phyloP scores from a whole-genome alignment of 1,284 basidiomycete species.

The Ceratobasidium sp. region DNA sequence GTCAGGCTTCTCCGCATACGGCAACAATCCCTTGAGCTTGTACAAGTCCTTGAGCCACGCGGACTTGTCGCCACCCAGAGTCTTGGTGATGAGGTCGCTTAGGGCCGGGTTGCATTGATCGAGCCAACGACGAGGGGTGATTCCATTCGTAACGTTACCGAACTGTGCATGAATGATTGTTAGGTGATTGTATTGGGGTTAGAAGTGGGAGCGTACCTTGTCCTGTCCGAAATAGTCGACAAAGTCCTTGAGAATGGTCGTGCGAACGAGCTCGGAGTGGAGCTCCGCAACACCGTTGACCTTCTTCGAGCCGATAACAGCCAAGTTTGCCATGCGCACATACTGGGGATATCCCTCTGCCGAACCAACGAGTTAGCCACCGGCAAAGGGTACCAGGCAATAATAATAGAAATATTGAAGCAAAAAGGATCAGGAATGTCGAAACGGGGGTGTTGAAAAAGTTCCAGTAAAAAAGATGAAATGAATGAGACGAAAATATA shows the following conservation, averaged over 20 bases:
- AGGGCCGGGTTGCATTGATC: slow-evolving; percentile 91
- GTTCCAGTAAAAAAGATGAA: no score
- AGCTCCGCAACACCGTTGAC: slow-evolving; percentile 97
- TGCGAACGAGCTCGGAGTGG: slow-evolving; percentile 57
- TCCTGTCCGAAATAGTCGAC: slow-evolving; percentile 77
- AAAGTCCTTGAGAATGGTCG: slow-evolving; percentile 91
- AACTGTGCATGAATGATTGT: slow-evolving; percentile 60
- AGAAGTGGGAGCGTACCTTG: slow-evolving; percentile 59
- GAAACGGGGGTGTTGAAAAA: no score
- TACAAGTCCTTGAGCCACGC: slow-evolving; percentile 84
- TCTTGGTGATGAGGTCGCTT: slow-evolving; percentile 82
- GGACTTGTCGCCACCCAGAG: slow-evolving; percentile 76
- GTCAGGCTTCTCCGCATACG: slow-evolving; percentile 72
- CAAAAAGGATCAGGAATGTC: no score
- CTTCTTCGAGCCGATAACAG: slow-evolving; percentile 74
- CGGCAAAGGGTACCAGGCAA: no score
- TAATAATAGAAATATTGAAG: no score
- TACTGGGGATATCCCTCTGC: slow-evolving; percentile 85
- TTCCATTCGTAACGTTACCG: slow-evolving; percentile 86
- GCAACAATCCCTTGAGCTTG: slow-evolving; percentile 73
- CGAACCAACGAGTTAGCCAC: no score
- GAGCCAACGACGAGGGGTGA: slow-evolving; percentile 88
- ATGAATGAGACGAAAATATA: slow-evolving; percentile 9
- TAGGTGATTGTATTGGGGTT: neutral
- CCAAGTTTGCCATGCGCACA: slow-evolving; percentile 88